Base-by-base conservation (phyloP, 2,329 filamentous ascomycete genomes). In the Apiospora hydei region DNA sequence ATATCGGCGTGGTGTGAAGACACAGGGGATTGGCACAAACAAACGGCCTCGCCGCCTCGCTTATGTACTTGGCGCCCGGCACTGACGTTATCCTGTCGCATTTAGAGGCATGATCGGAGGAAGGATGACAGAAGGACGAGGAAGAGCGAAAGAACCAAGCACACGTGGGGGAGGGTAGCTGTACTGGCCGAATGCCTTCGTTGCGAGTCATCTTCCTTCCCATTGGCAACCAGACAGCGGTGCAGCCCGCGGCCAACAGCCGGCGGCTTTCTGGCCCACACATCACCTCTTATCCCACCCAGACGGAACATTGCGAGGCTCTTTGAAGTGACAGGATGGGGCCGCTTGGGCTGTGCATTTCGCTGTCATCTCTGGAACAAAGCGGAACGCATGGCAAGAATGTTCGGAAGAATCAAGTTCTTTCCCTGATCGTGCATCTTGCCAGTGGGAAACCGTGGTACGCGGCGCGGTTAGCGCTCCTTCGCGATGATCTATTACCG, bases 191-290 rank as follows among this genome's bases (percentile, higher is more conserved):
- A 38, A 38, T 16, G 46, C 21, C 21, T 18, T 49, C 21, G 18
- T 61, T 61, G 30, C 53, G 53, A 61, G 53, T 61, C 53, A 61
- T 34, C 53, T 61, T 61, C 53, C 53, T n/a, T 57, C 51, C 26
- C 51, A 57, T 57, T 30, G 24, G 51, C 18, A 21, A 61, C 53
- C 30, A 30, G 53, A 5, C 30, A 34, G 30, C 30, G 16, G 53
- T 38, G 53, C 30, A 61, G 30, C 34, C 57, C 57, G 57, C 57
- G 30, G 57, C 21, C 57, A 64, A 41, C 57, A 34, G 18, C 57
- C 57, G 57, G 57, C 53, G 53, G 53, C 53, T 38, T 61, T 61
- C 7, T 38, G 53, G 53, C 30, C 30, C 53, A 61, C 53, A 61
- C 30, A 61, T 38, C 53, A 61, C 53, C 30, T 64, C 21, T 41